phyloP scores from a whole-genome alignment of 2,329 filamentous ascomycete species.

The Bretziella fagacearum region DNA sequence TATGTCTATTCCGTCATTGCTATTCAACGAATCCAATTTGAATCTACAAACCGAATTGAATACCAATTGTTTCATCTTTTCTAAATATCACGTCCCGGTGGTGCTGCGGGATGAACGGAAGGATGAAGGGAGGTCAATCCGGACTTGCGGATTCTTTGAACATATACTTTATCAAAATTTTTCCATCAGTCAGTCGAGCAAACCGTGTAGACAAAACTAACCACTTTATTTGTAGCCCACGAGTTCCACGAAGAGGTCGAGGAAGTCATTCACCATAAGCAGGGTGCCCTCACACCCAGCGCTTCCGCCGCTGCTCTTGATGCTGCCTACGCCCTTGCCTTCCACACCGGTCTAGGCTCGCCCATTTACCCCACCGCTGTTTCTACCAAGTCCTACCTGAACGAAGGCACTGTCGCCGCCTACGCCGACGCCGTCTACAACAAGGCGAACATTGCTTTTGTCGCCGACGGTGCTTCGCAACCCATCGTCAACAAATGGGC shows the following conservation, averaged over 20 bases:
- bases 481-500: slow-evolving; percentile 75
- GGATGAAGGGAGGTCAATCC: slow-evolving; percentile 1
- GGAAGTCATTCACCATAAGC: slow-evolving; percentile 57
- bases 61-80: background rate
- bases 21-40: no score
- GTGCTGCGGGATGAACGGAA: slow-evolving; percentile 11
- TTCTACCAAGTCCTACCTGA: slow-evolving; percentile 62
- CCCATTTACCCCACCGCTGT: slow-evolving; percentile 56
- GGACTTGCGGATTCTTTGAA: slow-evolving; percentile 2
- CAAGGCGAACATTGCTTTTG: slow-evolving; percentile 79
- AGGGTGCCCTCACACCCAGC: slow-evolving; percentile 52
- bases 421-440: slow-evolving; percentile 68
- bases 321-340: slow-evolving; percentile 70
- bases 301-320: slow-evolving; percentile 58
- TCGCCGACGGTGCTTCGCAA: slow-evolving; percentile 73
- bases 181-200: no score
- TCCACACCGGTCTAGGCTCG: slow-evolving; percentile 81
- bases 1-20: slow-evolving; percentile 27
- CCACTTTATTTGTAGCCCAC: slow-evolving; percentile 40
- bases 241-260: slow-evolving; percentile 83
- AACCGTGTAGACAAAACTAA: no score
- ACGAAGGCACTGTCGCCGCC: slow-evolving; percentile 53
- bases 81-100: slow-evolving; percentile 8
- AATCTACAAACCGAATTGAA: background rate
- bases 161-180: background rate